Evolutionary conservation across 176 grass and related monocot genomes (phyloP), one percentile per base, ranked within the genome.

Genomic region (Eleusine coracana): DNA sequence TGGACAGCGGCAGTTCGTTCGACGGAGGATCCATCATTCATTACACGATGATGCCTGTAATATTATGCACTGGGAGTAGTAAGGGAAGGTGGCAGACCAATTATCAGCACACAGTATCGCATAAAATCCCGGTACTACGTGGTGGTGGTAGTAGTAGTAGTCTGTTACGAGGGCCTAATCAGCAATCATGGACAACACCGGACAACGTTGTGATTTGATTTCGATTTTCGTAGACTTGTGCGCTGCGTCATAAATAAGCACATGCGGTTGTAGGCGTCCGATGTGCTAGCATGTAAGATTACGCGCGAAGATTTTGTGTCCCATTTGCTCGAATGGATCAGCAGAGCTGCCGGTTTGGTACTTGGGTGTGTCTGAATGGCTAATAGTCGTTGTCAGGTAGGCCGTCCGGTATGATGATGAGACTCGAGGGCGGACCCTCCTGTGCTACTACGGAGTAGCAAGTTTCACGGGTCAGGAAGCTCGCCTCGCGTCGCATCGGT

Each of bases 1-100:
- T 27, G 74, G 36, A 1, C 21, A 62, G 46, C 13, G 16, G 49
- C 77, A 12, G 31, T 20, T 12, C 6, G 31, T 20, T 12, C 6
- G 15, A 66, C 52, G 76, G 48, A 40, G 36, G 45, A 62, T 63
- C 18, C 59, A 14, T 34, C 31, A 34, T 34, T 34, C 31, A 34
- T 34, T 34, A 34, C 31, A 34, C 2, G 31, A 34, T 63, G 60
- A 49, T 82, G 50, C 13, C 13, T 88, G 68, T 84, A 71, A 68
- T 70, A 10, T 23, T 70, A 10, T 23, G 13, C 60, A 34, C 31
- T 34, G 31, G 31, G 31, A 34, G 31, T 63, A 28, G 58, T 12
- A 27, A 34, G 31, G n/a, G 1, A 16, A 60, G 61, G 59, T 49
- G 49, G 36, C 69, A 29, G 61, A 17, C 39, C 7, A 66, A 10